Evolutionary conservation across 1,139 yeast species (phyloP).

Genomic region (Yamadazyma dushanensis): DNA sequence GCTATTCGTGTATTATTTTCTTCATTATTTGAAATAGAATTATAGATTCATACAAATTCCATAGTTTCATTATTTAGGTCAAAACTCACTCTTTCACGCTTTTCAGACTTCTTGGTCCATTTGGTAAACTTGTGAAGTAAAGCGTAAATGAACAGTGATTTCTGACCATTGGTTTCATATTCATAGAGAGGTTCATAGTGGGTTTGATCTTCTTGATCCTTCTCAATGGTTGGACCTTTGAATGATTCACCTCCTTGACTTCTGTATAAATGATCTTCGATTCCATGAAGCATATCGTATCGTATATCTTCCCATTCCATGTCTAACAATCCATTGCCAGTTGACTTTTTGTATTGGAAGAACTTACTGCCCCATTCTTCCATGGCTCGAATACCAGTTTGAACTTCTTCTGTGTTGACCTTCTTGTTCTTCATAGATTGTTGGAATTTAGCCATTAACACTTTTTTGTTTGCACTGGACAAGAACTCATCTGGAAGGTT

Average conservation of each 20-base stretch:
- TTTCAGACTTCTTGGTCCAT: conserved; percentile 19
- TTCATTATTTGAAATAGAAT: not conserved
- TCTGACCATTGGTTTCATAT: conserved; percentile 36
- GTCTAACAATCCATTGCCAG: conserved; percentile 39
- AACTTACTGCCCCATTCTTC: conserved; percentile 36
- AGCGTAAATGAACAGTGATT: conserved; percentile 27
- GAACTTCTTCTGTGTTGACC: conserved; percentile 20
- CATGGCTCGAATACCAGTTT: conserved; percentile 26
- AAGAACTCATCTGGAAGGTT: conserved; percentile 7
- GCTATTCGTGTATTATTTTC: conserved; percentile 25
- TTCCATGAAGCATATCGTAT: conserved; percentile 38
- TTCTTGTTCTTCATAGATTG: conserved; percentile 7
- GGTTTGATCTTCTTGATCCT: conserved; percentile 16
- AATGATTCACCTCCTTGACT: conserved; percentile 30
- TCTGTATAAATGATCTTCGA: conserved; percentile 36
- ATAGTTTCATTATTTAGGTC: conserved; percentile 30
- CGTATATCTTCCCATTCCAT: conserved; percentile 51
- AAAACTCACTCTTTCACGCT: conserved; percentile 17
- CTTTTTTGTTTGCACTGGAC: conserved; percentile 5
- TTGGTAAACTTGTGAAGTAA: conserved; percentile 29
- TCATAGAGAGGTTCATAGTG: conserved; percentile 37
- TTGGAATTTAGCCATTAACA: conserved; percentile 6
- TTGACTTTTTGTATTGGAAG: conserved; percentile 41
- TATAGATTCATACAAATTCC: conserved; percentile 9
- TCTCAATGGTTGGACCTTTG: conserved; percentile 4